phyloP scores from a whole-genome alignment of 495 filamentous ascomycete genomes.

The Tuber borchii region DNA sequence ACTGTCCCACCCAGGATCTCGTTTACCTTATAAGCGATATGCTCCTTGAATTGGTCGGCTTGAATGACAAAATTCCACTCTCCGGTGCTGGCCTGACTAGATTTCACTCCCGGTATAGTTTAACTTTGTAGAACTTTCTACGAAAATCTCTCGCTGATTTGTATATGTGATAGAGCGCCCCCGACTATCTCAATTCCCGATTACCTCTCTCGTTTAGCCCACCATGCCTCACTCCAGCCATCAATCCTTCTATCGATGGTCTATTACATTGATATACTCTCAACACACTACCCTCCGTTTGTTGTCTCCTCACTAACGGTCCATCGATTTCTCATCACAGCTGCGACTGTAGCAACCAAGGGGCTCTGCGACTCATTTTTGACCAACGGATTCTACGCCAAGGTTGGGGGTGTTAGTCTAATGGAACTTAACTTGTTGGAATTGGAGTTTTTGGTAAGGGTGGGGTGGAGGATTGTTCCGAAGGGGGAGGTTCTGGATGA shows the following conservation, averaged over 20 bases:
- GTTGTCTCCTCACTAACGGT: conserved; percentile 91
- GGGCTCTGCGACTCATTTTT: conserved; percentile 94
- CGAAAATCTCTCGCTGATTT: conserved; percentile 22
- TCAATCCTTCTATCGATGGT: conserved; percentile 99
- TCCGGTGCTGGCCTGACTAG: conserved; percentile 76
- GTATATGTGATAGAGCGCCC: conserved; percentile 56
- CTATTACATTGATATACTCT: conserved; percentile 96
- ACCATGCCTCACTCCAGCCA: conserved; percentile 86
- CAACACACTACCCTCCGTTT: conserved; percentile 83
- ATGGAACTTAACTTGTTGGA: conserved; percentile 88
- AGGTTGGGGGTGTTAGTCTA: conserved; percentile 83
- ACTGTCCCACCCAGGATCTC: conserved; percentile 71
- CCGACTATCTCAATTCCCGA: conserved; percentile 89
- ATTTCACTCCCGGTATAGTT: conserved; percentile 77
- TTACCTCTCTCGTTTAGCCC: conserved; percentile 84
- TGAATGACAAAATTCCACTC: conserved; percentile 83
- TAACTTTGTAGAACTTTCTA: conserved; percentile 11
- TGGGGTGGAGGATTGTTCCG: conserved; percentile 95
- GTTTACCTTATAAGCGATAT: conserved; percentile 88
- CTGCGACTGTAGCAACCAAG: conserved; percentile 91
- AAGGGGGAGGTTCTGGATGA: conserved; percentile 86
- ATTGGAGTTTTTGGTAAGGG: conserved; percentile 80
- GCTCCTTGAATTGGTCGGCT: conserved; percentile 85
- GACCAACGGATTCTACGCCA: conserved; percentile 93
- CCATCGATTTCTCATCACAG: conserved; percentile 92